Conservation (phyloP, 192 early-diverging fungal species). For the Podila epicladia region DNA sequence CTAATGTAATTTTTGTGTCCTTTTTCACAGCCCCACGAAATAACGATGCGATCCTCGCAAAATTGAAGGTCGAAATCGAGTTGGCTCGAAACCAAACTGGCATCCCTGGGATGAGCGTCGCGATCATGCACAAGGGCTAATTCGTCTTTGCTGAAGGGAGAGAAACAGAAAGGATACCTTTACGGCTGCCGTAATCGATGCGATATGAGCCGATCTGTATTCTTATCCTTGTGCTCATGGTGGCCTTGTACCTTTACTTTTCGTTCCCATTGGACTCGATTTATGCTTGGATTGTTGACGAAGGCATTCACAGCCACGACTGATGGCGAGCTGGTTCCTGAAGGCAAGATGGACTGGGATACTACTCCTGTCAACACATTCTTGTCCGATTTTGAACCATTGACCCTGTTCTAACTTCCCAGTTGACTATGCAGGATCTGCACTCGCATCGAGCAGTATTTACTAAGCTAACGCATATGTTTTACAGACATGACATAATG, state of each 20-base stretch:
- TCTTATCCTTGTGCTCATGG: no score
- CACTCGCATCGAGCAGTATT: no score
- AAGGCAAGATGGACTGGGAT: conserved; percentile 16
- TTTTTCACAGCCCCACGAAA: no score
- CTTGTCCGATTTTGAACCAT: conserved; percentile 7
- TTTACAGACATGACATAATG: no score
- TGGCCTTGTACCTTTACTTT: no score
- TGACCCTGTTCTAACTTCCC: not conserved
- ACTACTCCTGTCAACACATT: not conserved
- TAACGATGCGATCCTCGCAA: not conserved
- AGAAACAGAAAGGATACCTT: not conserved
- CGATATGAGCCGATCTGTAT: no score
- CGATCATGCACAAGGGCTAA: not conserved
- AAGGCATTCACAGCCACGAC: conserved; percentile 14
- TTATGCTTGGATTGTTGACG: conserved; percentile 7
- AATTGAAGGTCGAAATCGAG: not conserved
- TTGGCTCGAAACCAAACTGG: not conserved
- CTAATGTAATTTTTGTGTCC: no score
- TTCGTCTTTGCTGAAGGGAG: not conserved
- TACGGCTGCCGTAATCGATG: no score
- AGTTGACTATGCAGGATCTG: not conserved
- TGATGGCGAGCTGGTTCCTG: conserved; percentile 8
- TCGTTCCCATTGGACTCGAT: no score
- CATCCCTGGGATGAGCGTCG: not conserved
- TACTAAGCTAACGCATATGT: no score